A percentile compares a stretch with the other conserved stretches of the same genome.
phyloP scores from a whole-genome alignment of 495 filamentous ascomycete species.

The Amorphotheca resinae region DNA sequence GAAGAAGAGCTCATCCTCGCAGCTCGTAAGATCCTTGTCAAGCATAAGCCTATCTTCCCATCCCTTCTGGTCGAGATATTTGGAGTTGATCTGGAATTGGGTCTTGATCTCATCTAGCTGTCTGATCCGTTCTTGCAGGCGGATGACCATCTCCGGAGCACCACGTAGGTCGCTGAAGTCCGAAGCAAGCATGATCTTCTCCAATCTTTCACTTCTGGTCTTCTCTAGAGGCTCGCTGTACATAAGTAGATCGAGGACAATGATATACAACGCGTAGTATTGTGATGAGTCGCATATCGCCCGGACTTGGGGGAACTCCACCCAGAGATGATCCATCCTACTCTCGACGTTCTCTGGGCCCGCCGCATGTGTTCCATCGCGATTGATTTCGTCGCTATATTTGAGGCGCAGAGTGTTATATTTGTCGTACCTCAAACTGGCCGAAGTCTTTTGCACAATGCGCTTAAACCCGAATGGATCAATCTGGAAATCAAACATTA shows the following conservation, averaged over 20 bases:
- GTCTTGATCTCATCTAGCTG: conserved; percentile 95
- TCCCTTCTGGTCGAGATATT: conserved; percentile 73
- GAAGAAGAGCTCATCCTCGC: conserved; percentile 97
- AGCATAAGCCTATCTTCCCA: conserved; percentile 82
- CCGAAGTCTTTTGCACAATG: conserved; percentile 89
- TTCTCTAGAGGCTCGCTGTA: conserved; percentile 96
- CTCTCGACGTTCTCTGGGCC: conserved; percentile 49
- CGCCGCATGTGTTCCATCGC: conserved; percentile 27
- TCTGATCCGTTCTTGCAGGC: conserved; percentile 79
- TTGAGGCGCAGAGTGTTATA: conserved; percentile 95
- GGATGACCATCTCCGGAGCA: conserved; percentile 84
- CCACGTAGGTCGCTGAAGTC: conserved; percentile 96
- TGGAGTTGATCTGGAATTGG: conserved; percentile 86
- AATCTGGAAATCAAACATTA: conserved; percentile 90
- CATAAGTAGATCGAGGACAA: conserved; percentile 84
- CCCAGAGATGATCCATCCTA: conserved; percentile 87
- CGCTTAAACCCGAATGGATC: conserved; percentile 92
- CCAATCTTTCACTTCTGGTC: conserved; percentile 78
- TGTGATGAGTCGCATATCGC: conserved; percentile 92
- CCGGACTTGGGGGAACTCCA: conserved; percentile 85
- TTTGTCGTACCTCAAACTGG: conserved; percentile 88
- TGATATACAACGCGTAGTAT: conserved; percentile 96
- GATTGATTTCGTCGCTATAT: conserved; percentile 87
- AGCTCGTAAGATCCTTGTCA: conserved; percentile 76
- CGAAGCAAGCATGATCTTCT: conserved; percentile 98